Percentiles rank a stretch among this genome's conserved stretches.
These are phyloP conservation scores for Dipodascopsis uninucleata DNA, from an alignment of 805 yeast species.

Conservation along the genomic window DNA sequence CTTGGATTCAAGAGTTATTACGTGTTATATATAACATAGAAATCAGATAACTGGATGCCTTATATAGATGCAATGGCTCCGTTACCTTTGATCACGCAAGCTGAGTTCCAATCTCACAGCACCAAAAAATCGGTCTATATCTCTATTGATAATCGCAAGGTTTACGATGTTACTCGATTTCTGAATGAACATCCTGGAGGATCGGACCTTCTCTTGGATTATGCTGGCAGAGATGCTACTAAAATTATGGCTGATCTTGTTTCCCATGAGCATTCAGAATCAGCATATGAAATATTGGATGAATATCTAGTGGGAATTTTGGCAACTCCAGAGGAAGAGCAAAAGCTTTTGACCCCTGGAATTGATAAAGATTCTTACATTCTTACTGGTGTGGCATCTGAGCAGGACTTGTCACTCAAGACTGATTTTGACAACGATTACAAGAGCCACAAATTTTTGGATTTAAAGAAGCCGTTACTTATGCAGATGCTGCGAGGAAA, in stretches of 20 bases:
- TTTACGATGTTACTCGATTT: constrained; percentile 77
- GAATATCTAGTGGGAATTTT: constrained; percentile 79
- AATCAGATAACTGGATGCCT: no score
- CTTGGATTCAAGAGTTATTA: no score
- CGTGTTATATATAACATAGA: no score
- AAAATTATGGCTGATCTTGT: constrained; percentile 68
- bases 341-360: constrained; percentile 56
- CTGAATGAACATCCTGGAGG: constrained; percentile 74
- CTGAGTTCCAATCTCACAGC: constrained; percentile 53
- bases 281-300: constrained; percentile 81
- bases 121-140: constrained; percentile 56
- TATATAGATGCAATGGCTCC: no score
- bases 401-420: constrained; percentile 65
- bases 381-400: constrained; percentile 57
- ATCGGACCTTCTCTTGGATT: constrained; percentile 47
- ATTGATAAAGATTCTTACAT: constrained; percentile 33
- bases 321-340: constrained; percentile 76
- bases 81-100: constrained; percentile 59
- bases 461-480: constrained; percentile 75
- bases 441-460: constrained; percentile 77
- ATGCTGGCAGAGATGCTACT: constrained; percentile 47
- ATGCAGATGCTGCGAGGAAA: constrained; percentile 72
- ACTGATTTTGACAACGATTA: constrained; percentile 75
- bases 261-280: constrained; percentile 76
- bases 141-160: constrained; percentile 65